Conservation (phyloP, 331 rosid genomes). For the Malus hybrid region DNA sequence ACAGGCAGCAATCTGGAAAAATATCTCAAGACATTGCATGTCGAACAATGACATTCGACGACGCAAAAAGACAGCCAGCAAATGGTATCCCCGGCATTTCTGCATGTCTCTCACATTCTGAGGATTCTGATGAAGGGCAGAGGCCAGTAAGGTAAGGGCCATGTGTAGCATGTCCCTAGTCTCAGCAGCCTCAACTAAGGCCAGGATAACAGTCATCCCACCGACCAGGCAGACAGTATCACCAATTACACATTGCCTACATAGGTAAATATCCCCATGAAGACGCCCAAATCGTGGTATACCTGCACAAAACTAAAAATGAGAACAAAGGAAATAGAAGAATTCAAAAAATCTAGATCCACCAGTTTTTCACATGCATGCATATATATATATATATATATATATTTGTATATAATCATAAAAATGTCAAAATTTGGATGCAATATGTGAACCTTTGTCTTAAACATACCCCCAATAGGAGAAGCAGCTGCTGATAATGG, state of each 20-base stretch:
- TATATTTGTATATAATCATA: not conserved
- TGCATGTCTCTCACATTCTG: constrained; percentile 94
- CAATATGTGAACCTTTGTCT: constrained; percentile 9
- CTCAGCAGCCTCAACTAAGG: constrained; percentile 94
- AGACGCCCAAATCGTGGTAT: constrained; percentile 99
- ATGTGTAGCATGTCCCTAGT: constrained; percentile 95
- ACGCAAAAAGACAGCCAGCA: constrained; percentile 90
- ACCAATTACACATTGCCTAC: constrained; percentile 86
- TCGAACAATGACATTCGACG: constrained; percentile 86
- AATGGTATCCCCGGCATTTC: constrained; percentile 91
- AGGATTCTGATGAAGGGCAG: constrained; percentile 91
- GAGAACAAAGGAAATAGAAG: constrained; percentile 9
- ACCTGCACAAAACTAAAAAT: constrained; percentile 44
- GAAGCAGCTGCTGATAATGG: constrained; percentile 99
- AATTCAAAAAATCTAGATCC: not conserved
- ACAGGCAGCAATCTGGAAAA: constrained; percentile 97
- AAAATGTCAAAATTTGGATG: not conserved
- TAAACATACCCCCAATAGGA: constrained; percentile 95
- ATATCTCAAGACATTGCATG: constrained; percentile 94
- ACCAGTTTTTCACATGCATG: not conserved
- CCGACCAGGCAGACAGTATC: constrained; percentile 81
- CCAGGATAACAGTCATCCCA: constrained; percentile 86
- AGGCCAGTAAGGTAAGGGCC: constrained; percentile 84
- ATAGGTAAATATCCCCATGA: constrained; percentile 73
- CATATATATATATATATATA: too few species aligned